Evolutionary conservation across 2,329 filamentous ascomycete species (phyloP), one percentile per base, ranked within the genome.

Genomic region (Coniochaeta sp.): DNA sequence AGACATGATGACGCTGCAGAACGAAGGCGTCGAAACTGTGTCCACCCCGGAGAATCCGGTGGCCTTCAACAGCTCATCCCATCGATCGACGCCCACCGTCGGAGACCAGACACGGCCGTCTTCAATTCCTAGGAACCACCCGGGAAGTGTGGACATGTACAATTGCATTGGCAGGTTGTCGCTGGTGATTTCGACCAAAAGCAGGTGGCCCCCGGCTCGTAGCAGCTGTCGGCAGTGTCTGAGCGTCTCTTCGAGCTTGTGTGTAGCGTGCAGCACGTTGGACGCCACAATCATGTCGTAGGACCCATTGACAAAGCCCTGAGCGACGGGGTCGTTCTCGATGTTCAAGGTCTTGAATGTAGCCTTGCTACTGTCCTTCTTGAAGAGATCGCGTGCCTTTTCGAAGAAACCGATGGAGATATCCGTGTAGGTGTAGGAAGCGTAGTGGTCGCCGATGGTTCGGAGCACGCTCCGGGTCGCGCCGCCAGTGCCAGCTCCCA

Each of bases 391-490:
- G 49, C 59, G 55, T 1, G 67, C 67, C 1, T 60, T 54, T 20
- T 68, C 65, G 40, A 75, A 73, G 59, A 70, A 71, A 14, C 63
- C 65, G 3, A 62, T 51, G 3, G 66, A 67, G 18, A 71, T 67
- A 52, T 76, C 72, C 0, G 74, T 75, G 57, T 65, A 76, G 4
- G 67, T 69, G 55, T 75, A 77, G 10, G 47, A 40, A 2, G 28
- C 14, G 18, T 58, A 50, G n/a, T 16, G 16, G 27, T 45, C 22
- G 13, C 53, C 55, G 10, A 58, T 54, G 2, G 52, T 35, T 2
- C 52, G 52, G 16, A 65, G 28, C 40, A 60, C 32, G 2, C 53
- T 48, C n/a, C 57, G 52, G 8, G 64, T 66, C 9, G 62, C 60
- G 8, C 60, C 60, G 14, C 64, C 63, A 1, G 60, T 67, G 26